Evolutionary conservation across 2,329 filamentous ascomycete genomes (phyloP), one percentile per base, ranked within the genome.

Genomic region (Chaetothyriales sp.): DNA sequence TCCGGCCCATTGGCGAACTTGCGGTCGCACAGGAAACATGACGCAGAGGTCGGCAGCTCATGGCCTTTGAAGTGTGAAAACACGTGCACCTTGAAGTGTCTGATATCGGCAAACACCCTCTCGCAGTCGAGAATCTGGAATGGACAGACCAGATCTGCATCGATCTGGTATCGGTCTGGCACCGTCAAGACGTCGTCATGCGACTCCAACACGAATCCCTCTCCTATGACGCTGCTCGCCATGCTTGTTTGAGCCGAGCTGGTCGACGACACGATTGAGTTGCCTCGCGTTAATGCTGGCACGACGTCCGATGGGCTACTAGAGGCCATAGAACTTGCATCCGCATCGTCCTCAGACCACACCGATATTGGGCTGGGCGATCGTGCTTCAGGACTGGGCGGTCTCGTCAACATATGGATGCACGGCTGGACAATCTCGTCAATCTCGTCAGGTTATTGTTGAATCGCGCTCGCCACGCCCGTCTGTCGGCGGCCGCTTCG

Each of bases 91-190:
- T 68, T 68, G 69, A 70, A 73, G 29, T 66, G 56, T 5, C 65
- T 61, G 25, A 61, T 59, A 43, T 68, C 63, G 44, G 66, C 62
- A 52, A 71, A 71, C 9, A 63, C 63, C 47, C 67, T 61, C 9
- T 68, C 62, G 56, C 70, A 73, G 56, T 70, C 66, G 6, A 73
- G 63, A 51, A 70, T 65, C 53, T 71, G 66, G 62, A 73, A 73
- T n/a, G 72, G 63, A 52, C 70, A 73, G 18, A 61, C 44, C 45
- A 60, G 47, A 49, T 60, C 56, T 29, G 58, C 57, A 46, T 60
- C 54, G 43, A 55, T 52, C 28, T 55, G 57, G 20, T 54, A 56
- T 53, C 55, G 52, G 40, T 50, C 51, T 7, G 60, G 60, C 20
- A 59, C 22, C 33, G 56, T 57, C 43, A 61, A 51, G 18, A 57